These are phyloP conservation scores for Oligophagozyma castellii DNA, from an alignment of 1,139 yeast genomes.

Conservation along the genomic window DNA sequence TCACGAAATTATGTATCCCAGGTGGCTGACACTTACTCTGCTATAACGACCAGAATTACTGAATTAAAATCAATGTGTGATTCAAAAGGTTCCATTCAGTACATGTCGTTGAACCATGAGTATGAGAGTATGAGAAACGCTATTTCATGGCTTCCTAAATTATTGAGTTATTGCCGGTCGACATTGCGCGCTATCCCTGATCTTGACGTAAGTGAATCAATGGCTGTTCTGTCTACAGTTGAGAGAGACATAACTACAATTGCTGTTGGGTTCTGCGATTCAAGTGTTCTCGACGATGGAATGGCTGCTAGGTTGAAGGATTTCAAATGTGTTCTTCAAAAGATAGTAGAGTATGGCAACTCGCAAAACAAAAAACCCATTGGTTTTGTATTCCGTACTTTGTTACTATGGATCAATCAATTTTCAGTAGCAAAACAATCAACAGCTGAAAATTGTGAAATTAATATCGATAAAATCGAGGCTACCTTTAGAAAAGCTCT, in stretches of 20 bases:
- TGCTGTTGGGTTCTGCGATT: no score
- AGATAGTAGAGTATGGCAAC: neutral
- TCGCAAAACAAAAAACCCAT: neutral
- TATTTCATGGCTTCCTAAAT: constrained; percentile 33
- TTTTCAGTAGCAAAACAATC: neutral
- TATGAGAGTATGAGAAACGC: constrained; percentile 3
- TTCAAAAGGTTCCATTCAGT: constrained; percentile 9
- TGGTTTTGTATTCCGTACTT: neutral
- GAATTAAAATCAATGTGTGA: constrained; percentile 13
- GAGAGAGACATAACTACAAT: neutral
- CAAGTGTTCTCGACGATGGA: neutral
- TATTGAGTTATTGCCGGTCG: constrained; percentile 34
- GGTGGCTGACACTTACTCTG: constrained; percentile 19
- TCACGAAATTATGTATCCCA: constrained; percentile 34
- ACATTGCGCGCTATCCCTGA: constrained; percentile 4
- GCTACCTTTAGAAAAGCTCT: constrained; percentile 13
- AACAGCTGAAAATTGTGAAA: neutral
- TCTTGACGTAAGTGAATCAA: neutral
- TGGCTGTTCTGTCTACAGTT: neutral
- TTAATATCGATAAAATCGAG: constrained; percentile 1
- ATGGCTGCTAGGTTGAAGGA: neutral
- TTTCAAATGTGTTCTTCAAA: neutral
- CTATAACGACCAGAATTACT: constrained; percentile 9
- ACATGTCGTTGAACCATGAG: constrained; percentile 7
- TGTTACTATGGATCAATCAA: neutral